Evolutionary conservation across 1,139 yeast species (phyloP).

Genomic region (Kodamaea ohmeri): DNA sequence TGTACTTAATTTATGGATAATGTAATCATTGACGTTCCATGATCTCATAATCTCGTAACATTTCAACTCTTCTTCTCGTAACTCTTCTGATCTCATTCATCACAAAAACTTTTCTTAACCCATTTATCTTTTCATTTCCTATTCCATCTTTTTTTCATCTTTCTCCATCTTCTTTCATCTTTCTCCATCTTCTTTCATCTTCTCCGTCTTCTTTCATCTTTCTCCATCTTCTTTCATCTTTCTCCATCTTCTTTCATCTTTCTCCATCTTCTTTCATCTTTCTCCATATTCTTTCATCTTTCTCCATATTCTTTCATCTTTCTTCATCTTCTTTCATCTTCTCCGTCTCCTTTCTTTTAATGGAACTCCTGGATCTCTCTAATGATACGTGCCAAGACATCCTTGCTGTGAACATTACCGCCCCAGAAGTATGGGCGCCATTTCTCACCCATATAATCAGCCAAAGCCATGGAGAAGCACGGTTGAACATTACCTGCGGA

Average conservation of each 20-base stretch:
- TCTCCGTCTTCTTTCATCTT: background rate
- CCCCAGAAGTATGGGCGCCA: slow-evolving; percentile 11
- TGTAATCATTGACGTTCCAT: too few relatives aligned
- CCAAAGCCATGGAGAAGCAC: slow-evolving; percentile 10
- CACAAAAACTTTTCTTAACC: too few relatives aligned
- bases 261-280: too few relatives aligned
- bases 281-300: background rate
- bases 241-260: background rate
- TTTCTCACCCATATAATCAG: slow-evolving; percentile 8
- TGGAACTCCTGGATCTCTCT: slow-evolving; percentile 24
- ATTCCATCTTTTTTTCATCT: background rate
- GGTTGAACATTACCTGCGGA: slow-evolving; percentile 6
- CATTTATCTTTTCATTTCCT: background rate
- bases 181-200: background rate
- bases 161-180: background rate
- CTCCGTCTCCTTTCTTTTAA: slow-evolving; percentile 3
- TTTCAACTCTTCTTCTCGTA: too few relatives aligned
- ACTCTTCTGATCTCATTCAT: too few relatives aligned
- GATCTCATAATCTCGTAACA: too few relatives aligned
- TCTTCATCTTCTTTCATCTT: background rate
- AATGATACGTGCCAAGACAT: slow-evolving; percentile 17
- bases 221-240: background rate
- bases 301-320: background rate
- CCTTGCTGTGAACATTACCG: slow-evolving; percentile 1
- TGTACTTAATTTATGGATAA: too few relatives aligned